Evolutionary conservation across 2,329 filamentous ascomycete genomes (phyloP), one percentile per base, ranked within the genome.

Genomic region (Phoma herbarum): DNA sequence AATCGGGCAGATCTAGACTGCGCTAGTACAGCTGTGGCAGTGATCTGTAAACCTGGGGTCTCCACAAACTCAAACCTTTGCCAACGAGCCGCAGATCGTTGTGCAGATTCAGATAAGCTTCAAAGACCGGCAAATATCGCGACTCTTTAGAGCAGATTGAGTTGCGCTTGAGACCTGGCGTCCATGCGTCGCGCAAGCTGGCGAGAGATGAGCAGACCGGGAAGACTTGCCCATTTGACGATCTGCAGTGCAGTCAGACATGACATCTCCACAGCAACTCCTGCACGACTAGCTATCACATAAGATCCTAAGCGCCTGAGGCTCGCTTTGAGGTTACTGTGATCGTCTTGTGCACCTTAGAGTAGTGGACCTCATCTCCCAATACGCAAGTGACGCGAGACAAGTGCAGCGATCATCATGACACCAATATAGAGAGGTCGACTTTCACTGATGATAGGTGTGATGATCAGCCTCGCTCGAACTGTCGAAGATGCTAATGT

Each of bases 31-130:
- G 45, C 50, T 37, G 50, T 54, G 46, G 56, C 50, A 54, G 22
- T 51, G 50, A 54, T 54, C 50, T 42, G 50, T 59, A 33, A 59
- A 54, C 26, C 56, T 51, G 56, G 56, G 56, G 56, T 59, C 56
- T 59, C 56, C 56, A 35, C 56, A 54, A 46, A 28, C 11, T 33
- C 29, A 29, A 16, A 20, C 18, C 16, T 45, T n/a, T 44, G 18
- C 16, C 33, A 26, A 45, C 29, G 31, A 33, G 43, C 41, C 26
- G 46, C 41, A 50, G 56, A 54, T 59, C 50, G 11, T 16, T n/a
- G 28, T 18, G 31, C 29, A 45, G 9, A 35, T 22, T 33, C 31
- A 47, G 31, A 59, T 22, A 51, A 59, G 12, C 33, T 50, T 26
- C 31, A 25, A 47, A 29, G 37, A 29, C 31, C 23, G 29, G 22